Evolutionary conservation across 2,329 filamentous ascomycete genomes (phyloP).

Genomic region (Fusarium redolens): DNA sequence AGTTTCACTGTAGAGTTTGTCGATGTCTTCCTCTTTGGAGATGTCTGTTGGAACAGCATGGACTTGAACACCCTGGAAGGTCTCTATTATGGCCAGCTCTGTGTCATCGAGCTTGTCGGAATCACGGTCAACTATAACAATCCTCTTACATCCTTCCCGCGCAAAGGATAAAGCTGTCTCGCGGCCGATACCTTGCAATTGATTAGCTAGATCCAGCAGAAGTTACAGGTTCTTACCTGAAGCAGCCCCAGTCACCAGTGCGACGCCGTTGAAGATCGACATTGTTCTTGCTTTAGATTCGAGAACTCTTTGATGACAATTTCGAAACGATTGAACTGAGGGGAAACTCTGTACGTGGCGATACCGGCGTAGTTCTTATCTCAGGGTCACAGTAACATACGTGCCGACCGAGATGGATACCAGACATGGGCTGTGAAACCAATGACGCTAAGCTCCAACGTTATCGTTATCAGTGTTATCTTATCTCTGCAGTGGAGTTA

Average conservation of each 20-base stretch:
- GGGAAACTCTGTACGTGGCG: neutral
- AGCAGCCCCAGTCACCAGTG: slow-evolving; percentile 19
- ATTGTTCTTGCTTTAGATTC: neutral
- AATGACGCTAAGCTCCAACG: slow-evolving; percentile 7
- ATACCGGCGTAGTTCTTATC: neutral
- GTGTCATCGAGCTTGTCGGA: neutral
- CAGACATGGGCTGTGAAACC: too few species aligned
- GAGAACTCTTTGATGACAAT: fast-evolving
- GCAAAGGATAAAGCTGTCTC: slow-evolving; percentile 11
- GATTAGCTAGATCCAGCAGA: neutral
- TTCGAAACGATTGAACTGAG: too few species aligned
- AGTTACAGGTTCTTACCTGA: neutral
- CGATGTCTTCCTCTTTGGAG: slow-evolving; percentile 8
- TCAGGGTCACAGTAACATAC: neutral
- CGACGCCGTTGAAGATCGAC: slow-evolving; percentile 19
- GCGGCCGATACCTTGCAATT: slow-evolving; percentile 1
- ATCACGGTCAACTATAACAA: slow-evolving; percentile 8
- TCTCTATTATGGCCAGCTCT: neutral
- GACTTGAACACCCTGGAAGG: neutral
- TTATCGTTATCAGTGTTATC: neutral
- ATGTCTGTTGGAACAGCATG: slow-evolving; percentile 10
- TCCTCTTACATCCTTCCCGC: neutral
- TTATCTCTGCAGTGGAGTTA: neutral
- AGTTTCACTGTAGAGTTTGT: neutral
- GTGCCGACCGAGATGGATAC: neutral